A percentile compares a stretch with the other conserved stretches of the same genome.
Evolutionary conservation across 176 grass and related monocot genomes (phyloP).

Genomic region (Tuctoria greenei): DNA sequence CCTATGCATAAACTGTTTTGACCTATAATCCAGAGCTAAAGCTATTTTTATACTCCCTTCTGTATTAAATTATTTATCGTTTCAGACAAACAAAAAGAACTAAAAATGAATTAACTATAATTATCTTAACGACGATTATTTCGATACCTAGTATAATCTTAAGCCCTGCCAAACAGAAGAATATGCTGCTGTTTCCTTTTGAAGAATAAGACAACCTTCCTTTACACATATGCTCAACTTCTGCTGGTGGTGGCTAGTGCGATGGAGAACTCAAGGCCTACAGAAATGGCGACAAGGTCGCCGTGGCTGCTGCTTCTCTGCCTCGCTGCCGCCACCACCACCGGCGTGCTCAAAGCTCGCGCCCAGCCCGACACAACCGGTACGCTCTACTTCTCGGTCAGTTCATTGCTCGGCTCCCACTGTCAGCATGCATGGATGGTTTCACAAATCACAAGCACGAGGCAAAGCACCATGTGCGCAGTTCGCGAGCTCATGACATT

Average conservation of each 20-base stretch:
- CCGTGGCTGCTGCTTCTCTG: not conserved
- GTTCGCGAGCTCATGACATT: not conserved
- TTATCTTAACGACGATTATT: no score
- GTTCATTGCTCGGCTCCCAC: not conserved
- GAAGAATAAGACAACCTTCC: no score
- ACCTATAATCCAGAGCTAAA: no score
- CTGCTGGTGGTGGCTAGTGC: not conserved
- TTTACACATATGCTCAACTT: not conserved
- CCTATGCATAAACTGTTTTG: no score
- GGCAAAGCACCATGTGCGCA: not conserved
- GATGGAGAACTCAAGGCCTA: not conserved
- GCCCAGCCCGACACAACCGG: not conserved
- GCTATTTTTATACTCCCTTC: no score
- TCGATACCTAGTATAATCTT: no score
- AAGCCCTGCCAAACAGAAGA: no score
- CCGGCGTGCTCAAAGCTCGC: not conserved
- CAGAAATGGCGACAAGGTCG: not conserved
- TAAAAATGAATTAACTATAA: no score
- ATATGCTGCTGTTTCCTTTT: no score
- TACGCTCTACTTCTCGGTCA: not conserved
- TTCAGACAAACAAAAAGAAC: no score
- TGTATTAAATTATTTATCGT: no score
- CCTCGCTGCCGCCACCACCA: not conserved
- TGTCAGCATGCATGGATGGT: not conserved
- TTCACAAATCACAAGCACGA: not conserved